Percentiles rank a stretch among this genome's conserved stretches.
These are phyloP conservation scores for Fusarium sp. DNA, from an alignment of 2,329 filamentous ascomycete genomes.

Conservation along the genomic window DNA sequence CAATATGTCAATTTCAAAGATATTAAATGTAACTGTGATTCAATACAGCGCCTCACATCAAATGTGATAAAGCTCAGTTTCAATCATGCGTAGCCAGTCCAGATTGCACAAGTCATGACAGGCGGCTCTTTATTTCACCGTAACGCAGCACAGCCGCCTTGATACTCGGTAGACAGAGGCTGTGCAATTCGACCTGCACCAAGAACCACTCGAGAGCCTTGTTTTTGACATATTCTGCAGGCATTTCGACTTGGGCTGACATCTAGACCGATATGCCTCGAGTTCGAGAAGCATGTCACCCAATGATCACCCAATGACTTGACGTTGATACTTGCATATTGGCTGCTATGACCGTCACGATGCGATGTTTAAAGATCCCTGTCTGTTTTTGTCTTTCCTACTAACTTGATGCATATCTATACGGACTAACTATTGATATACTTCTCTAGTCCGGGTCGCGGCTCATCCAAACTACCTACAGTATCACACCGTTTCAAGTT, in stretches of 20 bases:
- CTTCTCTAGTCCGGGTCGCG: neutral
- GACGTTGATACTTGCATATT: constrained; percentile 25
- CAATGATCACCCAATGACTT: constrained; percentile 15
- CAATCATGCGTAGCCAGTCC: constrained; percentile 25
- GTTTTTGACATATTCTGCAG: neutral
- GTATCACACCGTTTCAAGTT: neutral
- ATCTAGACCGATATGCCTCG: constrained; percentile 22
- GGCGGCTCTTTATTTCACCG: constrained; percentile 18
- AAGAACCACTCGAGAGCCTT: constrained; percentile 17
- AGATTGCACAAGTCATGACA: constrained; percentile 17
- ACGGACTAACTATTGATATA: neutral
- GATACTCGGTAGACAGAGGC: constrained; percentile 12
- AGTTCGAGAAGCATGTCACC: constrained; percentile 7
- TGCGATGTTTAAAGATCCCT: constrained; percentile 16
- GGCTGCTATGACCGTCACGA: constrained; percentile 8
- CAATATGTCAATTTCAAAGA: neutral
- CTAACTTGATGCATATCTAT: neutral
- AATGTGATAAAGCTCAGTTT: constrained; percentile 14
- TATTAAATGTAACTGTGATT: constrained; percentile 21
- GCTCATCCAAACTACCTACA: neutral
- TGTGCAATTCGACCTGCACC: constrained; percentile 8
- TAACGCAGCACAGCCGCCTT: constrained; percentile 19
- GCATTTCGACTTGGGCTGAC: constrained; percentile 10
- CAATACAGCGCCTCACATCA: neutral
- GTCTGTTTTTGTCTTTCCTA: constrained; percentile 2